These are phyloP conservation scores for Xylariaceae sp. DNA, from an alignment of 2,329 filamentous ascomycete species.

Conservation along the genomic window DNA sequence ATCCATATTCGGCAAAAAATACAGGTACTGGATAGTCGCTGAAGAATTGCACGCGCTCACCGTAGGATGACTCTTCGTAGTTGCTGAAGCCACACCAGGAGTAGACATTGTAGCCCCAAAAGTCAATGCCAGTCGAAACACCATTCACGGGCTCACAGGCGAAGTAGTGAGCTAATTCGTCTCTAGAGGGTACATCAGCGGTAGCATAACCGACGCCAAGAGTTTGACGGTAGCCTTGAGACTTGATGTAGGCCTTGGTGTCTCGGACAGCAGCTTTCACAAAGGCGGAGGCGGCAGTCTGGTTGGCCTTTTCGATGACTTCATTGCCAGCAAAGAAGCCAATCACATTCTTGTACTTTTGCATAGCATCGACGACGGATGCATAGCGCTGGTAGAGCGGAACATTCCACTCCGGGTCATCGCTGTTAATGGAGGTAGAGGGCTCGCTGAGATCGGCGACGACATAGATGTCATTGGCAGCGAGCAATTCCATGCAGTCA, in stretches of 20 bases:
- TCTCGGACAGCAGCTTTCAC: constrained; percentile 98
- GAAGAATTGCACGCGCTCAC: constrained; percentile 85
- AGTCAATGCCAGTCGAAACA: constrained; percentile 73
- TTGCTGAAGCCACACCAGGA: constrained; percentile 93
- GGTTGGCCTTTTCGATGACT: constrained; percentile 86
- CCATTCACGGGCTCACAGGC: constrained; percentile 75
- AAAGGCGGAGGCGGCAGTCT: constrained; percentile 88
- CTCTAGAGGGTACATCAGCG: constrained; percentile 84
- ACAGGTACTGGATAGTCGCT: constrained; percentile 86
- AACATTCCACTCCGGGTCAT: constrained; percentile 78
- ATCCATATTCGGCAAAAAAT: constrained; percentile 99
- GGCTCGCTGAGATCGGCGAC: constrained; percentile 90
- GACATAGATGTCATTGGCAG: constrained; percentile 90
- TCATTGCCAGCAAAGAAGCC: constrained; percentile 99
- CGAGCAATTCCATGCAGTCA: constrained; percentile 82
- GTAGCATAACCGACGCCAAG: constrained; percentile 95
- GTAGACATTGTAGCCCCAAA: constrained; percentile 99
- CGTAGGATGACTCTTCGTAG: constrained; percentile 79
- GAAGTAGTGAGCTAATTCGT: constrained; percentile 87
- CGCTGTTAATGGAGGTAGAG: constrained; percentile 80
- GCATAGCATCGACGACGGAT: constrained; percentile 79
- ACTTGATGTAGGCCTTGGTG: constrained; percentile 90
- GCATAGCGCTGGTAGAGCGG: constrained; percentile 82
- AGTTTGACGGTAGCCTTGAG: constrained; percentile 70
- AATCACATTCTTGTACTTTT: constrained; percentile 86